Evolutionary conservation across 768 basidiomycete species (phyloP).

Genomic region (Mycena polygramma): DNA sequence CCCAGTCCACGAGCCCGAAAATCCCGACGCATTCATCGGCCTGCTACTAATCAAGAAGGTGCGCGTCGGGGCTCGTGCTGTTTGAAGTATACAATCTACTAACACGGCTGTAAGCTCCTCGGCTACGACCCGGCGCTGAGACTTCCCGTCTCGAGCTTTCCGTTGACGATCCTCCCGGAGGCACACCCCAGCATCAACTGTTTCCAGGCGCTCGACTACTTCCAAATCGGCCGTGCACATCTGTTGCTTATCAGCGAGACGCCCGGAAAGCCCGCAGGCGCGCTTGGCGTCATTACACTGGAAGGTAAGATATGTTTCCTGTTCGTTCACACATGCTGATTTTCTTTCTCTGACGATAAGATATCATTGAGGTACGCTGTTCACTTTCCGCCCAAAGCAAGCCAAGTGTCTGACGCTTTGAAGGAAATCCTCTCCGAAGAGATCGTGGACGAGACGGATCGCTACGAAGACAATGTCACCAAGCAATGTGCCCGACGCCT

Average conservation of each 20-base stretch:
- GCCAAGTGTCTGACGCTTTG: neutral
- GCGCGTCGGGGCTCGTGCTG: no score
- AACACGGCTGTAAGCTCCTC: constrained; percentile 68
- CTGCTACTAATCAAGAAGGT: constrained; percentile 77
- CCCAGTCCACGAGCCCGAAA: constrained; percentile 69
- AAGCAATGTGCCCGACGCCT: constrained; percentile 79
- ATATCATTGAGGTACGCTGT: no score
- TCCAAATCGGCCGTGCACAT: constrained; percentile 41
- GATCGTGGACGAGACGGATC: constrained; percentile 95
- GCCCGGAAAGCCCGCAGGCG: neutral
- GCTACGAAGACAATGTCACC: constrained; percentile 88
- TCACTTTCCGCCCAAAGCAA: no score
- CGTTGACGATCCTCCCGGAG: constrained; percentile 89
- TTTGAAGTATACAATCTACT: no score
- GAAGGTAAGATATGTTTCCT: neutral
- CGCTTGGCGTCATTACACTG: neutral
- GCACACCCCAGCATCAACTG: constrained; percentile 91
- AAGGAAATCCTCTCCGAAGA: constrained; percentile 91
- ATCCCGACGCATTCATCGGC: constrained; percentile 70
- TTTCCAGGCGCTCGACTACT: constrained; percentile 95
- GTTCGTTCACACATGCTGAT: neutral
- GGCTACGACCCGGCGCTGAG: constrained; percentile 87
- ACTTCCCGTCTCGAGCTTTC: constrained; percentile 80
- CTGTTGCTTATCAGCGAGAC: neutral
- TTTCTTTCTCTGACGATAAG: no score